Base-by-base conservation (phyloP, 345 rosid species). In the Euphorbia pulcherrima region DNA sequence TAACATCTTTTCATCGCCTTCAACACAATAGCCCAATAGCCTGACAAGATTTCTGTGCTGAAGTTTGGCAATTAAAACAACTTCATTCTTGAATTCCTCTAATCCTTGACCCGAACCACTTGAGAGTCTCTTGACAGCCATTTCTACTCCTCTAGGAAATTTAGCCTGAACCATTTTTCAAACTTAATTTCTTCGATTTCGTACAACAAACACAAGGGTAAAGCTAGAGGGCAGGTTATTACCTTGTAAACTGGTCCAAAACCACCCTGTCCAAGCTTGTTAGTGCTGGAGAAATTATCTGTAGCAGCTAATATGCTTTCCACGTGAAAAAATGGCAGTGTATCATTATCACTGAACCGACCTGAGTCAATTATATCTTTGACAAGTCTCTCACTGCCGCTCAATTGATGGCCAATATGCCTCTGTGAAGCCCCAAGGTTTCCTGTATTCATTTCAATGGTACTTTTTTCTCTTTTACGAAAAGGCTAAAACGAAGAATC, bases 211-310 rank as follows among this genome's bases (percentile, higher is more conserved):
- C 26, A 14, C 0, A 6, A 17, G 28, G 40, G 14, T 12, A 6
- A 17, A n/a, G 40, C 8, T 12, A 9, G 24, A 0, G 13, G 14
- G 3, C 4, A 1, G 0, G 14, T 40, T 68, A 44, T 60, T 48
- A 69, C 65, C 59, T 60, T 69, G 58, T 69, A 60, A 33, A 69
- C 72, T 7, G 65, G 66, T 14, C 66, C 72, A 33, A 60, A 69
- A 12, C 72, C 72, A 21, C 72, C 72, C 23, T 51, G 64, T 69
- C 72, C 72, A 11, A 69, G 72, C 62, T 48, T 69, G 20, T 69
- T 69, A 47, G 48, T 58, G 20, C 30, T 39, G 30, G 72, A 59
- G 47, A 69, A 69, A 3, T 69, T 47, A 21, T 69, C 27, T 17
- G 66, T 69, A 30, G 72, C 65, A 12, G 65, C 57, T 69, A 50